These are phyloP conservation scores for Suhomyces pyralidae DNA, from an alignment of 805 yeast species.

Conservation along the genomic window DNA sequence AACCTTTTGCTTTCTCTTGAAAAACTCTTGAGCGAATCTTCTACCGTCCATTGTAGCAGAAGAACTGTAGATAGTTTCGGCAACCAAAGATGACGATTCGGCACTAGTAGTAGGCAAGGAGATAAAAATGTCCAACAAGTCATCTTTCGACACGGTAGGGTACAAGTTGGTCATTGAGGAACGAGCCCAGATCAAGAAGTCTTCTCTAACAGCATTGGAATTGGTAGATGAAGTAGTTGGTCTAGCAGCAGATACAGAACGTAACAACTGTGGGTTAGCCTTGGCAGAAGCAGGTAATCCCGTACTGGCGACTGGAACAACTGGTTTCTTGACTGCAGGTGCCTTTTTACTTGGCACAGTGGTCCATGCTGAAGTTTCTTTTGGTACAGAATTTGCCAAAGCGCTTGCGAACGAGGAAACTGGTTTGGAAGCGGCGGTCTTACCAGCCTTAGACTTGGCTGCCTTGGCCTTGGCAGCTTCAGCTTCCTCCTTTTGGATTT, in stretches of 20 bases:
- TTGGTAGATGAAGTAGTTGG: constrained; percentile 22
- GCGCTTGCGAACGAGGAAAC: constrained; percentile 30
- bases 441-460: constrained; percentile 11
- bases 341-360: constrained; percentile 38
- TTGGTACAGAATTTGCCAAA: constrained; percentile 25
- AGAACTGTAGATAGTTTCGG: constrained; percentile 87
- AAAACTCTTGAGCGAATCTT: constrained; percentile 86
- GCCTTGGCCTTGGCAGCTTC: constrained; percentile 35
- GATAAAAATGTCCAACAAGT: constrained; percentile 73
- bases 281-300: constrained; percentile 21
- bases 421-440: constrained; percentile 7
- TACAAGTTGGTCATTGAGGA: constrained; percentile 63
- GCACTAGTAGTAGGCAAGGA: constrained; percentile 67
- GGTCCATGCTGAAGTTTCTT: constrained; percentile 44
- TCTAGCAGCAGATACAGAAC: constrained; percentile 33
- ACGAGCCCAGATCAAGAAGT: constrained; percentile 72
- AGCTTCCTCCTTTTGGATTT: constrained; percentile 60
- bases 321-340: constrained; percentile 26
- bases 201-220: constrained; percentile 40
- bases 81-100: constrained; percentile 80
- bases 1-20: constrained; percentile 69
- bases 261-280: constrained; percentile 34
- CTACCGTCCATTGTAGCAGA: constrained; percentile 92
- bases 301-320: constrained; percentile 13
- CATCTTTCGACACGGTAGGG: constrained; percentile 72